A percentile compares a stretch with the other conserved stretches of the same genome.
Conservation (phyloP, 148 eudicot genomes). For the Chenopodium quinoa region DNA sequence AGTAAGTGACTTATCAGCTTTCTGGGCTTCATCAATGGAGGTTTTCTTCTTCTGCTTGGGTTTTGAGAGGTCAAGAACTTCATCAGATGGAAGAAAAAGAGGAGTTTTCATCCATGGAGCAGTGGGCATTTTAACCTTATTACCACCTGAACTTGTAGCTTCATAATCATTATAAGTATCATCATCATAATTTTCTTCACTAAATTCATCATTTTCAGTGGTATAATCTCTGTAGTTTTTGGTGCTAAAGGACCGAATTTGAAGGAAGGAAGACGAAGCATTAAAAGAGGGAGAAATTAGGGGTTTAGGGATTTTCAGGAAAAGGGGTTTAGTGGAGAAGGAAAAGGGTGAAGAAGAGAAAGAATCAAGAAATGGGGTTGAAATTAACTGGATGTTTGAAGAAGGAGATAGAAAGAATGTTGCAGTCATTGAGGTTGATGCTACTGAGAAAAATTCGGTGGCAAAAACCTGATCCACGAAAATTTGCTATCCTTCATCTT, state of each 20-base stretch:
- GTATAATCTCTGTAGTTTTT: neutral
- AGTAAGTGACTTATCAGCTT: slow-evolving; percentile 37
- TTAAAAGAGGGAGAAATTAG: slow-evolving; percentile 27
- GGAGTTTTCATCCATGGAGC: slow-evolving; percentile 89
- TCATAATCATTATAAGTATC: slow-evolving; percentile 18
- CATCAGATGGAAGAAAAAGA: slow-evolving; percentile 46
- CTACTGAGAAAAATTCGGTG: neutral
- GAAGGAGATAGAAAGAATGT: slow-evolving; percentile 30
- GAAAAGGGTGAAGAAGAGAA: slow-evolving; percentile 11
- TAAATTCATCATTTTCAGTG: slow-evolving; percentile 5
- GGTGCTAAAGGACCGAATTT: slow-evolving; percentile 9
- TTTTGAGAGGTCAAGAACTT: slow-evolving; percentile 42
- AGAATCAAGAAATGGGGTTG: slow-evolving; percentile 16
- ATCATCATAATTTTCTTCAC: neutral
- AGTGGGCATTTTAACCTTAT: slow-evolving; percentile 55
- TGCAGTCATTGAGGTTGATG: slow-evolving; percentile 36
- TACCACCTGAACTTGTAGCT: neutral
- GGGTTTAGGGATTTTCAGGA: slow-evolving; percentile 35
- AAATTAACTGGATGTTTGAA: neutral
- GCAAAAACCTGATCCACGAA: neutral
- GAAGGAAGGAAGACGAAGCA: slow-evolving; percentile 30
- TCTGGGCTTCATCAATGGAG: slow-evolving; percentile 20
- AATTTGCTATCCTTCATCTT: neutral
- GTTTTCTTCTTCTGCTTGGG: slow-evolving; percentile 28
- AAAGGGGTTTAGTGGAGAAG: neutral